Conservation (phyloP, 1,284 basidiomycete species). For the Cryptococcus deneoformans region DNA sequence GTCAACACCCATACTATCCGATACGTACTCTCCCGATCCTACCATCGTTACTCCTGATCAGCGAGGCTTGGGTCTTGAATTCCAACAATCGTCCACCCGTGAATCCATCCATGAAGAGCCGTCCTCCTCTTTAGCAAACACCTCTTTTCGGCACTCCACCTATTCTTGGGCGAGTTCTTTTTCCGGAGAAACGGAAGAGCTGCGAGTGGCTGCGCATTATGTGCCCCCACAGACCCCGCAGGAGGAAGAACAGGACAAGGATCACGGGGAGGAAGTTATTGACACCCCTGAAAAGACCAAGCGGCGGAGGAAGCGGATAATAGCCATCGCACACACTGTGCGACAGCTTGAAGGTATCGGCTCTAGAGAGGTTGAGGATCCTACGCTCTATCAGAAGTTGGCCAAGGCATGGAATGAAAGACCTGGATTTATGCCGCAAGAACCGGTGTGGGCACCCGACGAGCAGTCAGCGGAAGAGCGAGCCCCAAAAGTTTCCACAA, state of each 20-base stretch:
- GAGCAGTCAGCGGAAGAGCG: neutral
- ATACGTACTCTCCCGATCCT: constrained; percentile 7
- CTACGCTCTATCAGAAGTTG: constrained; percentile 19
- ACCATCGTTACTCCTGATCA: constrained; percentile 8
- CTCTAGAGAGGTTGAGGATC: constrained; percentile 23
- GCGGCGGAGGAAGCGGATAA: constrained; percentile 22
- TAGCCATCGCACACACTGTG: constrained; percentile 34
- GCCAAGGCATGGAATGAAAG: constrained; percentile 31
- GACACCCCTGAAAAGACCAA: constrained; percentile 3
- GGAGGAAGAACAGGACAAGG: no score
- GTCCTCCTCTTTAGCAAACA: constrained; percentile 7
- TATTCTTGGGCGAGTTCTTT: constrained; percentile 38
- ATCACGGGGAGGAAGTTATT: neutral
- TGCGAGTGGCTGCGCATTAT: constrained; percentile 31
- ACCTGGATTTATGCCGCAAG: constrained; percentile 11
- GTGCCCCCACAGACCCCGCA: constrained; percentile 10
- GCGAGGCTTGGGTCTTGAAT: constrained; percentile 7
- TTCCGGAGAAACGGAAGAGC: constrained; percentile 33
- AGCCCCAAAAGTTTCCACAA: no score
- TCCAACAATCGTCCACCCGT: constrained; percentile 1
- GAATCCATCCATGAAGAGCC: neutral
- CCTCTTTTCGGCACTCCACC: constrained; percentile 19
- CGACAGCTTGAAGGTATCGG: constrained; percentile 35
- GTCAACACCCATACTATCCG: constrained; percentile 11
- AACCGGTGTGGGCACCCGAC: constrained; percentile 11